phyloP scores from a whole-genome alignment of 352 stramenopile species.

The Phytophthora syringae region DNA sequence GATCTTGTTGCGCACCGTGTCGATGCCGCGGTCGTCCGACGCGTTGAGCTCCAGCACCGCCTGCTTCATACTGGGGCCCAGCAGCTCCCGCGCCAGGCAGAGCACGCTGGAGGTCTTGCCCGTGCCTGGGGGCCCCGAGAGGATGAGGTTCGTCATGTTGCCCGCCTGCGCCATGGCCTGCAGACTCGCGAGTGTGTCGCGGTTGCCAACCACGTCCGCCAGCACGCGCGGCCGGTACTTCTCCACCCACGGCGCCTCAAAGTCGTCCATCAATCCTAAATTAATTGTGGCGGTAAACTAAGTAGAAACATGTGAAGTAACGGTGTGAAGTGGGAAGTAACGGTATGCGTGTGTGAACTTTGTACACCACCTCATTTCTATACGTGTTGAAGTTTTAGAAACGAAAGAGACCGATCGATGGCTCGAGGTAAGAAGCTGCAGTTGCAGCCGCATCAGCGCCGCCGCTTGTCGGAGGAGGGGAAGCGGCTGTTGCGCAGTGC shows the following conservation, averaged over 20 bases:
- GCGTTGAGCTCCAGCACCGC: constrained; percentile 99
- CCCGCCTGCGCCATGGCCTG: constrained; percentile 95
- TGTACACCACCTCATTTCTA: not conserved
- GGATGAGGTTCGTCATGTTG: constrained; percentile 99
- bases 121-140: no score
- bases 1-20: constrained; percentile 96
- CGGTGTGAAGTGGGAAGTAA: not conserved
- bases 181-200: constrained; percentile 95
- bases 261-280: constrained; percentile 65
- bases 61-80: constrained; percentile 83
- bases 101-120: constrained; percentile 95
- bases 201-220: constrained; percentile 97
- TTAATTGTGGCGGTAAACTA: no score
- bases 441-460: constrained; percentile 32
- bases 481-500: constrained; percentile 60
- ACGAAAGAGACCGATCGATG: constrained; percentile 9
- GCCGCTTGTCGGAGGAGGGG: constrained; percentile 52
- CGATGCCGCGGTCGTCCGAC: constrained; percentile 94
- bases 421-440: no score
- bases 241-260: constrained; percentile 98
- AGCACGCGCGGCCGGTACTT: constrained; percentile 96
- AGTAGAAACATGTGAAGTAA: no score
- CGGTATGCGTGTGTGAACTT: not conserved
- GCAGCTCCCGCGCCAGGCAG: constrained; percentile 89
- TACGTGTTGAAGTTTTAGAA: not conserved